Evolutionary conservation across 495 filamentous ascomycete genomes (phyloP).

Genomic region (Umbilicaria muhlenbergii): DNA sequence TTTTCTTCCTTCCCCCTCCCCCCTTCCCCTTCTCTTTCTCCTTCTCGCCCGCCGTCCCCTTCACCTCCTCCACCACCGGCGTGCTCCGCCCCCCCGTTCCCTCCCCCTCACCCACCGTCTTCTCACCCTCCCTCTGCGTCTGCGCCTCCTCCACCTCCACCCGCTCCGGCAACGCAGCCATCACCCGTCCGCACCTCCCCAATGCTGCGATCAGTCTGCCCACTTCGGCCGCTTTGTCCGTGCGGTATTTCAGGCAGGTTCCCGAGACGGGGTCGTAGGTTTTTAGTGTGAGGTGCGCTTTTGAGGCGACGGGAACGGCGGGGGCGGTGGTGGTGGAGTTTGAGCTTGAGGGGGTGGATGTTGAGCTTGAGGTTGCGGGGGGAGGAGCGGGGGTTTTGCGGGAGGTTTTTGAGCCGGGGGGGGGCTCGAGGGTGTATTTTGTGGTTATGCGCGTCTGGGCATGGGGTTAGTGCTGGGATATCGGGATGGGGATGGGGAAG

Average conservation of each 20-base stretch:
- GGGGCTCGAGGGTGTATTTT: conserved; percentile 56
- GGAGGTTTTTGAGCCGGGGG: conserved; percentile 14
- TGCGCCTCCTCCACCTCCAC: conserved; percentile 1
- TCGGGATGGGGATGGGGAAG: conserved; percentile 1
- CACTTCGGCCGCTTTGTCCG: conserved; percentile 83
- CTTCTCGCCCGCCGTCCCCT: neutral
- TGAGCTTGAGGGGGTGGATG: conserved; percentile 7
- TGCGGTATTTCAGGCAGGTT: conserved; percentile 74
- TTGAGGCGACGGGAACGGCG: conserved; percentile 16
- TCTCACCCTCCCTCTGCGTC: neutral
- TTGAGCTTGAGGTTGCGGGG: conserved; percentile 4
- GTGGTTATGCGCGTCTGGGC: conserved; percentile 66
- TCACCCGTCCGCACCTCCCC: conserved; percentile 25
- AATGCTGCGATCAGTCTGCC: conserved; percentile 60
- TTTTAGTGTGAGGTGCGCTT: conserved; percentile 66
- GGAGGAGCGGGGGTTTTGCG: conserved; percentile 6
- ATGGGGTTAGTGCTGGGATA: conserved; percentile 3
- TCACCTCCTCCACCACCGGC: neutral
- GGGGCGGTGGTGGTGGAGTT: conserved; percentile 8
- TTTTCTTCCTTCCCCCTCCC: conserved; percentile 29
- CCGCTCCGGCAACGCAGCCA: conserved; percentile 11
- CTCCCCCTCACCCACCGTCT: conserved; percentile 1
- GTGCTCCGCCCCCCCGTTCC: neutral
- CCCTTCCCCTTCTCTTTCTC: conserved; percentile 3
- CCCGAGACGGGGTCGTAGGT: conserved; percentile 78